Conservation (phyloP, 495 filamentous ascomycete genomes). For the Neurospora sp. region DNA sequence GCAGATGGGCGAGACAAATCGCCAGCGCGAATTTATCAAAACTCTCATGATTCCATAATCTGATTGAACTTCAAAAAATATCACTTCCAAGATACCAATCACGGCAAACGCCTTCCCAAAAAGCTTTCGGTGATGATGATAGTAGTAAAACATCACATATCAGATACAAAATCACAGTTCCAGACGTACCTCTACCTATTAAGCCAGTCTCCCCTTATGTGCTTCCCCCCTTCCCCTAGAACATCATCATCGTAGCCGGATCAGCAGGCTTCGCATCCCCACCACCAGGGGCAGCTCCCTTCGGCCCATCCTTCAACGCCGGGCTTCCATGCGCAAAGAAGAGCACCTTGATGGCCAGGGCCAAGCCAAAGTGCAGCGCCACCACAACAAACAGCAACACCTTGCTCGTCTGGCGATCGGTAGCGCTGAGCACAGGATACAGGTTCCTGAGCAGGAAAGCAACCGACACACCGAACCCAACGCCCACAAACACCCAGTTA, state of each 20-base stretch:
- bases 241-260: slow-evolving; percentile 11
- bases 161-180: neutral
- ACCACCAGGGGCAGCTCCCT: slow-evolving; percentile 10
- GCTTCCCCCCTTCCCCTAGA: slow-evolving; percentile 7
- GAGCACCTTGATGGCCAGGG: slow-evolving; percentile 86
- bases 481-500: slow-evolving; percentile 86
- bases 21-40: neutral
- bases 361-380: slow-evolving; percentile 72
- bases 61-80: neutral
- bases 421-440: slow-evolving; percentile 86
- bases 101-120: neutral
- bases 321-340: slow-evolving; percentile 86
- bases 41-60: neutral
- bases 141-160: neutral
- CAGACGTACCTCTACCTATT: neutral
- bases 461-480: slow-evolving; percentile 80
- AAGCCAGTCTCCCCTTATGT: neutral
- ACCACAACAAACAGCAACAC: slow-evolving; percentile 77
- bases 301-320: slow-evolving; percentile 38
- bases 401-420: slow-evolving; percentile 84
- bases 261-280: slow-evolving; percentile 7
- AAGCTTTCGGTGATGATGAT: neutral
- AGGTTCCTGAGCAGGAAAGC: slow-evolving; percentile 85
- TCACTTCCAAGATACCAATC: neutral
- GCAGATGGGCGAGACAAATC: neutral